Conservation (phyloP, 345 rosid species). For the Ailanthus altissimus region DNA sequence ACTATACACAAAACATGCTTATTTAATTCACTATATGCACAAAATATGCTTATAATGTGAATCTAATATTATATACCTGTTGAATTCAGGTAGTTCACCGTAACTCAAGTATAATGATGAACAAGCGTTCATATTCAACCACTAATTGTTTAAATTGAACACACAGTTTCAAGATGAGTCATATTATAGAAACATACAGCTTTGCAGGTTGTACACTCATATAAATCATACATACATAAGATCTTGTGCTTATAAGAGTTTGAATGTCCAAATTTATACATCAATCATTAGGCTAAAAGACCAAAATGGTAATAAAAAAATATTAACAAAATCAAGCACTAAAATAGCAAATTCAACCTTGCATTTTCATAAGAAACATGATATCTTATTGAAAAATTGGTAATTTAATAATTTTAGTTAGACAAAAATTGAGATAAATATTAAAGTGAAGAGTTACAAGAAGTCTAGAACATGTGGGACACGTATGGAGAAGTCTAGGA, state of each 20-base stretch:
- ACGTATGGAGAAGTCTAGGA: no score
- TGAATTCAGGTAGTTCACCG: background rate
- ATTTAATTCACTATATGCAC: no score
- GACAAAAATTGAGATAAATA: no score
- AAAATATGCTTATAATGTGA: background rate
- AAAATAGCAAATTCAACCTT: background rate
- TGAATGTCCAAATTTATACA: slow-evolving; percentile 2
- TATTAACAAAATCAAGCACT: background rate
- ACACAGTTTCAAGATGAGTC: background rate
- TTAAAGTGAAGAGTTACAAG: no score
- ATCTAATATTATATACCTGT: background rate
- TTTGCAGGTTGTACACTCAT: background rate
- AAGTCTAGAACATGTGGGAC: no score
- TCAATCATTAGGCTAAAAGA: background rate
- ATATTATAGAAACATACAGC: background rate
- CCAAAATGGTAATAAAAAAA: background rate
- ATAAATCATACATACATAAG: background rate
- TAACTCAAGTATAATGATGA: background rate
- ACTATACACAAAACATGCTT: background rate
- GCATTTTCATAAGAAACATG: background rate
- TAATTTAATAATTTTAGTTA: no score
- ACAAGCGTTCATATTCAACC: background rate
- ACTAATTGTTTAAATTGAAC: no score
- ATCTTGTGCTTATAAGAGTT: background rate
- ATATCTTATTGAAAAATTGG: no score